phyloP scores from a whole-genome alignment of 441 rosid genomes.

The Aleurites moluccanus region DNA sequence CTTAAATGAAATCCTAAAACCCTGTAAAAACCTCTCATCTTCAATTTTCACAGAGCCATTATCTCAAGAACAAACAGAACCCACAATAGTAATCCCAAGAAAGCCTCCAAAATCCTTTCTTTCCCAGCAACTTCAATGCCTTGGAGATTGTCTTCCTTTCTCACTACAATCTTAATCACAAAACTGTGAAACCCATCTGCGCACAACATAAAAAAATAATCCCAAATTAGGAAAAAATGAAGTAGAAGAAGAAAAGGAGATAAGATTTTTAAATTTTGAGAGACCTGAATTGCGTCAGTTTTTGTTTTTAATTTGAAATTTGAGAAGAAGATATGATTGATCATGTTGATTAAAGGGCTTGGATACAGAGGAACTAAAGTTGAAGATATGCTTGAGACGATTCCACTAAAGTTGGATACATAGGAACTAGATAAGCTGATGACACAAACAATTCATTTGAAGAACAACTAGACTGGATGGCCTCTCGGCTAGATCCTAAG shows the following conservation, averaged over 20 bases:
- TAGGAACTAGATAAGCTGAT: too few relatives aligned
- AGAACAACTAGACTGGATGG: too few relatives aligned
- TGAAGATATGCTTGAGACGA: too few relatives aligned
- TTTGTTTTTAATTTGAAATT: too few relatives aligned
- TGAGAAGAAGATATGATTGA: too few relatives aligned
- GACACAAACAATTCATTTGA: too few relatives aligned
- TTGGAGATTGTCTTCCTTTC: slow-evolving; percentile 36
- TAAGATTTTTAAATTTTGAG: slow-evolving; percentile 35
- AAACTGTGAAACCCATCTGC: neutral
- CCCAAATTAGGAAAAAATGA: slow-evolving; percentile 28
- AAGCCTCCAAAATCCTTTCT: slow-evolving; percentile 67
- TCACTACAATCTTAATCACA: slow-evolving; percentile 13
- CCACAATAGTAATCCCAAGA: slow-evolving; percentile 28
- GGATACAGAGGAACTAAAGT: too few relatives aligned
- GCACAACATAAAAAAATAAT: neutral
- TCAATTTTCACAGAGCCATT: slow-evolving; percentile 22
- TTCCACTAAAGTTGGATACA: too few relatives aligned
- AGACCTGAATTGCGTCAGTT: slow-evolving; percentile 50
- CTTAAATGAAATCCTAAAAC: slow-evolving; percentile 56
- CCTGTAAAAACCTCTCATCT: slow-evolving; percentile 35
- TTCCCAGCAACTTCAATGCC: slow-evolving; percentile 57
- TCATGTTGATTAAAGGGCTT: too few relatives aligned
- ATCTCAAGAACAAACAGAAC: slow-evolving; percentile 30
- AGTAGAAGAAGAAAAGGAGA: slow-evolving; percentile 33
- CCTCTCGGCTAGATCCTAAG: too few relatives aligned